Evolutionary conservation across 2,329 filamentous ascomycete genomes (phyloP).

Genomic region (Cladosporium oxysporum): DNA sequence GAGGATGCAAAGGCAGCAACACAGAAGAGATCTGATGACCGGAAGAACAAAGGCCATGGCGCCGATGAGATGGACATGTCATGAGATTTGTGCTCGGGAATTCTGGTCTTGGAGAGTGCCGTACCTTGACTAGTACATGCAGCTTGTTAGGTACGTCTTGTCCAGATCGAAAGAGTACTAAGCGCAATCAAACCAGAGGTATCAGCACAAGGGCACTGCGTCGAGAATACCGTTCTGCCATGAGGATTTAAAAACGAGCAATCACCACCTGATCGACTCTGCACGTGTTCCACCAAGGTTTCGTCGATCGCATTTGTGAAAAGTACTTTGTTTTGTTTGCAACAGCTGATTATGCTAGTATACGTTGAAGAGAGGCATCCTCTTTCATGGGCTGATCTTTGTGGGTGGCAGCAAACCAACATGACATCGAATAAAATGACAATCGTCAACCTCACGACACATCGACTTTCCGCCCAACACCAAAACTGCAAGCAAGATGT

Average conservation of each 20-base stretch:
- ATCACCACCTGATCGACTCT: background rate
- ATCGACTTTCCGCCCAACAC: background rate
- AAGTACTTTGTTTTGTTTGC: background rate
- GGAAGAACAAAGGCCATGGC: conserved; percentile 42
- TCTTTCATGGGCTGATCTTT: background rate
- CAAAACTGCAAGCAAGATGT: background rate
- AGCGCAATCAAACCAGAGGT: background rate
- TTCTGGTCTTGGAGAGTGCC: background rate
- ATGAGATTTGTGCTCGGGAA: conserved; percentile 20
- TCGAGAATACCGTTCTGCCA: background rate
- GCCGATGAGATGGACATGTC: conserved; percentile 44
- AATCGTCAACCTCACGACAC: background rate
- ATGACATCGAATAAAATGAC: background rate
- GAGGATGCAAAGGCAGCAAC: conserved; percentile 65
- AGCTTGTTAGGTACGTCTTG: background rate
- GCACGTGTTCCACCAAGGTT: background rate
- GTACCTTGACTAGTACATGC: background rate
- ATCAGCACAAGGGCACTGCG: background rate
- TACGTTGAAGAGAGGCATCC: background rate
- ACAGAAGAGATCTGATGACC: conserved; percentile 50
- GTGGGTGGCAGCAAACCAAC: background rate
- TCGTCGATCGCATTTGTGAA: background rate
- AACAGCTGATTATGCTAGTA: background rate
- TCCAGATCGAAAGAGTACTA: background rate
- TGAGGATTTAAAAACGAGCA: background rate